Base-by-base conservation (phyloP, 2,329 filamentous ascomycete genomes). In the Ophiostoma perfectum region DNA sequence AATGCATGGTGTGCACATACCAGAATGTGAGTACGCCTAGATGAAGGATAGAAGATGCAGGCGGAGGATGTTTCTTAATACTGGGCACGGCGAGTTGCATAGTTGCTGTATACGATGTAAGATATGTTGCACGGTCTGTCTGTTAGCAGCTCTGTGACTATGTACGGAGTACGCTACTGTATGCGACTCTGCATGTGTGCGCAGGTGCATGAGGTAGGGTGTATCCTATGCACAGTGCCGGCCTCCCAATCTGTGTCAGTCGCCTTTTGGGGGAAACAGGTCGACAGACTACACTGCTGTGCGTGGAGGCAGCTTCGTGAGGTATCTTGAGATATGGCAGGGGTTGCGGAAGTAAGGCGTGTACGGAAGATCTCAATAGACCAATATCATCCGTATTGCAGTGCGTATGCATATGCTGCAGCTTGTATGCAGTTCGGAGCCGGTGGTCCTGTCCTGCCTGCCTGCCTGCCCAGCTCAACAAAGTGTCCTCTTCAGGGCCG, bases 381-480 rank as follows among this genome's bases (percentile, higher is more conserved):
- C 52, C 36, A 9, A n/a, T 58, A 58, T 58, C 55, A 38, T 60
- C 55, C 55, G 55, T 60, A 60, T 60, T 60, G 11, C 55, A 38
- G 55, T 14, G 52, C 9, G 52, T 58, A 38, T 58, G 55, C 55
- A 60, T 27, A 27, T 60, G 27, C 55, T 60, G 55, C 55, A 60
- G 55, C 55, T 60, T 27, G 55, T 60, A 60, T 60, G 55, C 55
- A 60, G 18, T 55, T 27, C 55, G 27, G 55, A 39, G 55, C 38
- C 36, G 27, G 55, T 55, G 49, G 18, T 55, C 49, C 49, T 11
- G 49, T 9, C 18, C 47, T n/a, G 49, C 49, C 49, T 18, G 49
- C 49, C 49, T 11, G 49, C 47, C n/a, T n/a, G 47, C 49, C 27
- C 27, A 27, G 27, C 27, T 27, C 27, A 27, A 27, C 27, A 27